Conservation (phyloP, 164 flowering plant genomes). For the Liquidambar formosana region DNA sequence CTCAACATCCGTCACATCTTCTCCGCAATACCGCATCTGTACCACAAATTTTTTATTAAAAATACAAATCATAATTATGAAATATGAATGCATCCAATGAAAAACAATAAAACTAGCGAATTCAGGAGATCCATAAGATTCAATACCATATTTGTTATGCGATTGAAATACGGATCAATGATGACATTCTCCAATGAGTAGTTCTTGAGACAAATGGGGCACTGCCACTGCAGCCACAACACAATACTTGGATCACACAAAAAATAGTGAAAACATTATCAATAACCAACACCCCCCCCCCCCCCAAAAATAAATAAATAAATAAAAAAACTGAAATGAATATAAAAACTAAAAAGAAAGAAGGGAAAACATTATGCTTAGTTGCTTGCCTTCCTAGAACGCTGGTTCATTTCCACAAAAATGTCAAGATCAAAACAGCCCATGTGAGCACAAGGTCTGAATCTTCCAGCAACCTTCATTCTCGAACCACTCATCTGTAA, state of each 20-base stretch:
- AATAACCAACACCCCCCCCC: neutral
- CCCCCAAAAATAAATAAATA: neutral
- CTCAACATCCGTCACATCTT: slow-evolving; percentile 88
- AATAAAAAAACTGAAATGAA: neutral
- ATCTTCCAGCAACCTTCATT: slow-evolving; percentile 93
- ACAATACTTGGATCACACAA: too few species aligned
- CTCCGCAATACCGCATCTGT: slow-evolving; percentile 80
- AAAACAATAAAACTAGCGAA: neutral
- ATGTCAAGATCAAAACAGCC: slow-evolving; percentile 97
- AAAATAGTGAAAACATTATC: neutral
- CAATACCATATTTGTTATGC: slow-evolving; percentile 73
- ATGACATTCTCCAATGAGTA: slow-evolving; percentile 78
- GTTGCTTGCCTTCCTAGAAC: slow-evolving; percentile 86
- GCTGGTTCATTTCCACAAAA: slow-evolving; percentile 90
- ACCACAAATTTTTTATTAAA: slow-evolving; percentile 13
- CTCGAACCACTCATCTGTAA: slow-evolving; percentile 96
- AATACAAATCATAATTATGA: slow-evolving; percentile 7
- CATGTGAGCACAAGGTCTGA: slow-evolving; percentile 91
- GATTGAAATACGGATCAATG: slow-evolving; percentile 93
- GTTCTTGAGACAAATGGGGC: slow-evolving; percentile 95
- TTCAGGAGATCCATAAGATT: slow-evolving; percentile 1
- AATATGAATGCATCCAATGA: neutral
- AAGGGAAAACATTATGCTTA: neutral
- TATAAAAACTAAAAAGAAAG: neutral
- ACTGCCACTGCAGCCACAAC: slow-evolving; percentile 85